phyloP scores from a whole-genome alignment of 2,329 filamentous ascomycete species.

The Metarhizium anisopliae region DNA sequence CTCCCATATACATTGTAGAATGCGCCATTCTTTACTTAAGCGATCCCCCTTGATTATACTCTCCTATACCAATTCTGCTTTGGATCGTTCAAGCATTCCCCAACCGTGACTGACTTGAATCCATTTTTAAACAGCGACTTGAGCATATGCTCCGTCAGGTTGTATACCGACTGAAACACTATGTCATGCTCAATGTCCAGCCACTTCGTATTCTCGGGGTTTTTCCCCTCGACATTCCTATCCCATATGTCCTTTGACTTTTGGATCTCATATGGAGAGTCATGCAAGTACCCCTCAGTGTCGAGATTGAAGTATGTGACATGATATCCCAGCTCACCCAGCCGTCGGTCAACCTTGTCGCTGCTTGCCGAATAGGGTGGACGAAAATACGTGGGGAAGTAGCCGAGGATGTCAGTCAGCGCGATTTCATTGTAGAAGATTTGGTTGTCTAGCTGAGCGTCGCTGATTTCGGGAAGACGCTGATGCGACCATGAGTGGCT shows the following conservation, averaged over 20 bases:
- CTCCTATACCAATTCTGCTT: conserved; percentile 40
- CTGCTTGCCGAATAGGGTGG: conserved; percentile 39
- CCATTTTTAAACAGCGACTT: conserved; percentile 29
- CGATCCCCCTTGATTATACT: not conserved
- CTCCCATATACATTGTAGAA: no score
- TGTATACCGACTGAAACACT: conserved; percentile 33
- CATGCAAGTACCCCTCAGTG: conserved; percentile 50
- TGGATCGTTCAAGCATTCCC: conserved; percentile 45
- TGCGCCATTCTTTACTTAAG: no score
- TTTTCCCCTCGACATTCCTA: conserved; percentile 23
- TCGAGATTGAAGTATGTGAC: conserved; percentile 52
- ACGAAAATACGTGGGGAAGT: conserved; percentile 34
- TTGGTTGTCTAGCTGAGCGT: conserved; percentile 25
- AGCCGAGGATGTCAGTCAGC: conserved; percentile 29
- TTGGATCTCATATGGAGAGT: conserved; percentile 36
- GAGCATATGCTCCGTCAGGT: conserved; percentile 34
- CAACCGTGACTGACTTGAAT: conserved; percentile 36
- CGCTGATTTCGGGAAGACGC: conserved; percentile 28
- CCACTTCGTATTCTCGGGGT: conserved; percentile 24
- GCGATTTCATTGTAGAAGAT: conserved; percentile 35
- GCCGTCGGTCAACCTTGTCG: conserved; percentile 25
- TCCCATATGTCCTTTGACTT: conserved; percentile 32
- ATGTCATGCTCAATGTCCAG: conserved; percentile 47
- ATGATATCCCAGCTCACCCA: conserved; percentile 43
- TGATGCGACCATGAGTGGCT: conserved; percentile 41